phyloP scores from a whole-genome alignment of 768 basidiomycete genomes.

The Suillus plorans region DNA sequence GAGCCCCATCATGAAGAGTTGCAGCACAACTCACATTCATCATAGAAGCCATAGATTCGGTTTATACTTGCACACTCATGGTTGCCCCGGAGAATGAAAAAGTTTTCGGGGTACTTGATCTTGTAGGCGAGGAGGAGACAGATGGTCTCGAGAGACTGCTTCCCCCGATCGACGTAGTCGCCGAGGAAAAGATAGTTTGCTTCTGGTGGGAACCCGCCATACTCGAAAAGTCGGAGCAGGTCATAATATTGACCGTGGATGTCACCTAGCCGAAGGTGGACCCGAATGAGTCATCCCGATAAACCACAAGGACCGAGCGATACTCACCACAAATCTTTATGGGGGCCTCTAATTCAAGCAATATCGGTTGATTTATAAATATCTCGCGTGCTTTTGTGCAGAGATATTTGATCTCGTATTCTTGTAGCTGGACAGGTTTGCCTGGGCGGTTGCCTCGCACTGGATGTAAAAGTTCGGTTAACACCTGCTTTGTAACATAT shows the following conservation, averaged over 20 bases:
- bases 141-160: constrained; percentile 99
- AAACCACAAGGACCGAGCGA: constrained; percentile 16
- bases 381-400: constrained; percentile 99
- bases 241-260: constrained; percentile 99
- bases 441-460: constrained; percentile 98
- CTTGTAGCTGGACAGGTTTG: constrained; percentile 95
- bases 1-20: constrained; percentile 6
- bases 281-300: constrained; percentile 23
- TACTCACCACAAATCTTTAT: constrained; percentile 98
- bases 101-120: constrained; percentile 99
- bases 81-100: constrained; percentile 98
- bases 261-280: constrained; percentile 62
- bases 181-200: constrained; percentile 99
- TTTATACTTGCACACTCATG: constrained; percentile 99
- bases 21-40: constrained; percentile 77
- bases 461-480: constrained; percentile 34
- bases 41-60: constrained; percentile 99
- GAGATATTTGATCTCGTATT: constrained; percentile 99
- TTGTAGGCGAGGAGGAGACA: constrained; percentile 99
- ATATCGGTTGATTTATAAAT: constrained; percentile 98
- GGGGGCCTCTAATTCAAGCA: constrained; percentile 96
- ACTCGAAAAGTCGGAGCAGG: constrained; percentile 95
- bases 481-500: constrained; percentile 3
- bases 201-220: constrained; percentile 99
- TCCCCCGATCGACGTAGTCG: constrained; percentile 99